Percentiles rank a stretch among this genome's conserved stretches.
phyloP scores from a whole-genome alignment of 306 rosid species.

The Canavalia ensiformis region DNA sequence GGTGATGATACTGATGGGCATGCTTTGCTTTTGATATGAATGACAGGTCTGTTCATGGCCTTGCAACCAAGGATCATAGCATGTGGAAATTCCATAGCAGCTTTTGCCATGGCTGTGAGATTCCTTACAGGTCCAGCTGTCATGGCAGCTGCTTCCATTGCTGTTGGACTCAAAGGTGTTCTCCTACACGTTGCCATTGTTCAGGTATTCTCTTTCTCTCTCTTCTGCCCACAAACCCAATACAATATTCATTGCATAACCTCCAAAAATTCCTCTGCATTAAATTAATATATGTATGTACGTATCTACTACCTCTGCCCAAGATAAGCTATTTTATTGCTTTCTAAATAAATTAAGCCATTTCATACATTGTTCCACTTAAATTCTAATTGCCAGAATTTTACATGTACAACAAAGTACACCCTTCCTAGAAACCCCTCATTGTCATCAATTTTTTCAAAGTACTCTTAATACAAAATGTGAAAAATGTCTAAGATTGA shows the following conservation, averaged over 20 bases:
- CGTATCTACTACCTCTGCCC: conserved; percentile 14
- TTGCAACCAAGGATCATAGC: conserved; percentile 98
- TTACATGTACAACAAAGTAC: conserved; percentile 16
- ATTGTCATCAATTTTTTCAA: too few species aligned
- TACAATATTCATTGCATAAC: conserved; percentile 50
- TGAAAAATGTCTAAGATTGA: too few species aligned
- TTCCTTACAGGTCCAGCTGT: conserved; percentile 99
- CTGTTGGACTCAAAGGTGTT: conserved; percentile 91
- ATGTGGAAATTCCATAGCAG: conserved; percentile 93
- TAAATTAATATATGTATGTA: background rate
- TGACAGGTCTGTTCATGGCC: conserved; percentile 97
- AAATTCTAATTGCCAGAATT: conserved; percentile 13
- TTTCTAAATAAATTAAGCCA: background rate
- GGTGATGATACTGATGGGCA: conserved; percentile 52
- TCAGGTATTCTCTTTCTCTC: conserved; percentile 61
- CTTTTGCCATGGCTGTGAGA: conserved; percentile 97
- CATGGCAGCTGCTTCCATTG: conserved; percentile 98
- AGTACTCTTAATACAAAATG: too few species aligned
- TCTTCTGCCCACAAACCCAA: conserved; percentile 52
- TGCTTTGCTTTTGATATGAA: conserved; percentile 50
- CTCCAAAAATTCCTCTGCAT: conserved; percentile 46
- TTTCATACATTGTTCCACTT: background rate
- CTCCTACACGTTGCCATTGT: conserved; percentile 96
- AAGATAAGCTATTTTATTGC: conserved; percentile 56
- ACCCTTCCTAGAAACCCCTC: too few species aligned